Evolutionary conservation across 2,329 filamentous ascomycete species (phyloP).

Genomic region (Neoscytalidium dimidiatum): DNA sequence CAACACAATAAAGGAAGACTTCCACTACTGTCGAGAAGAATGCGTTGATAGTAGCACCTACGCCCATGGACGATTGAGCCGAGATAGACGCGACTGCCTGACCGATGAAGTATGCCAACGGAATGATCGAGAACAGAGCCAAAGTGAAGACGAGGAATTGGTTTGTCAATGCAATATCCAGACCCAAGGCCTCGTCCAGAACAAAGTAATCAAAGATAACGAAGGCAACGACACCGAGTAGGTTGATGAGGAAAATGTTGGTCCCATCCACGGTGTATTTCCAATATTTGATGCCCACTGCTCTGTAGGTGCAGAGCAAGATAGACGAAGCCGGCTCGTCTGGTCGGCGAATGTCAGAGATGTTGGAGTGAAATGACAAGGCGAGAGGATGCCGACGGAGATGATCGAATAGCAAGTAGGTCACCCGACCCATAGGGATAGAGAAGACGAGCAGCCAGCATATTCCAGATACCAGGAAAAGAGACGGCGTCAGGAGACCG

Average conservation of each 20-base stretch:
- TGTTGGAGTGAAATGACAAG: constrained; percentile 88
- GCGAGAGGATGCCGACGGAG: constrained; percentile 89
- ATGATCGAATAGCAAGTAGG: constrained; percentile 85
- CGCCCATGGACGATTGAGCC: constrained; percentile 96
- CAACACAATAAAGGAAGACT: constrained; percentile 95
- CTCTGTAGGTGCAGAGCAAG: constrained; percentile 93
- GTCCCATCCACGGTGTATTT: constrained; percentile 99
- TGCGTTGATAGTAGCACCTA: constrained; percentile 95
- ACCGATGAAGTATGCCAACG: constrained; percentile 96
- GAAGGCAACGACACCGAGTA: constrained; percentile 90
- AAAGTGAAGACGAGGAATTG: constrained; percentile 84
- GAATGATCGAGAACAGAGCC: constrained; percentile 88
- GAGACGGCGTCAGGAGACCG: constrained; percentile 80
- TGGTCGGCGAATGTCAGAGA: constrained; percentile 68
- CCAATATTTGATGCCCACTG: constrained; percentile 94
- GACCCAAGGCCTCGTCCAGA: constrained; percentile 66
- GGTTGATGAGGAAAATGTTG: constrained; percentile 98
- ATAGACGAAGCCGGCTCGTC: constrained; percentile 80
- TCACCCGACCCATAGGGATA: constrained; percentile 98
- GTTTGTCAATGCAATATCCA: constrained; percentile 75
- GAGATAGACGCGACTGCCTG: constrained; percentile 98
- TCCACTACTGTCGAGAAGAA: constrained; percentile 98
- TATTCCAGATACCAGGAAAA: constrained; percentile 81
- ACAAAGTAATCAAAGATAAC: constrained; percentile 92
- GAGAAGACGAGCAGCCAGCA: constrained; percentile 98